Conservation (phyloP, 2,329 filamentous ascomycete genomes). For the Basipetospora chlamydospora region DNA sequence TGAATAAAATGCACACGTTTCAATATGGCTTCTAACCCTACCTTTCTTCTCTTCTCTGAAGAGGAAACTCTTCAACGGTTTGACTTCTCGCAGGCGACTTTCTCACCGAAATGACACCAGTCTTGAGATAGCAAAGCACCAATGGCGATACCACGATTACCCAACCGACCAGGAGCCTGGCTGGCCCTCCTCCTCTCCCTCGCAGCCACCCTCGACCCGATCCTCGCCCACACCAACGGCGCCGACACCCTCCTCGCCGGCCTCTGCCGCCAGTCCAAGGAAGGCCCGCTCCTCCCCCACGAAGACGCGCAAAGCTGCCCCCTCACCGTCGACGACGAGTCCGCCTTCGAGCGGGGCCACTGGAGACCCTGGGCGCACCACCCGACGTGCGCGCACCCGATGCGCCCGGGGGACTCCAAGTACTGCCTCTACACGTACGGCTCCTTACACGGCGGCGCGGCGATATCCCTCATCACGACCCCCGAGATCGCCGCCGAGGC, state of each 20-base stretch:
- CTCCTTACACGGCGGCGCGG: background rate
- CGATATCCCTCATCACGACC: slow-evolving; percentile 1
- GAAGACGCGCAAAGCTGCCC: background rate
- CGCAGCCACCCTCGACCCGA: no score
- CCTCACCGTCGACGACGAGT: slow-evolving; percentile 1
- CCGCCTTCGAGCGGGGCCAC: background rate
- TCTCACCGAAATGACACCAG: no score
- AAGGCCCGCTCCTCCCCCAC: slow-evolving; percentile 1
- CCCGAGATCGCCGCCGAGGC: slow-evolving; percentile 2
- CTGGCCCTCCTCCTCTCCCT: no score
- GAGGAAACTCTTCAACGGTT: no score
- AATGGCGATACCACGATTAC: no score
- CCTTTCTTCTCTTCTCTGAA: no score
- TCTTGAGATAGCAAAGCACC: no score
- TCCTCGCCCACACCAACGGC: background rate
- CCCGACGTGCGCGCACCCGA: slow-evolving; percentile 1
- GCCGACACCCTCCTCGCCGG: background rate
- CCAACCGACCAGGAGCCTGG: no score
- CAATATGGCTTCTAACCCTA: no score
- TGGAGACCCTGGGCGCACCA: slow-evolving; percentile 1
- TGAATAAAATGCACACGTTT: no score
- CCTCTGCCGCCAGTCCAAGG: background rate
- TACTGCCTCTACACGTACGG: slow-evolving; percentile 3
- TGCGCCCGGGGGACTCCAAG: background rate
- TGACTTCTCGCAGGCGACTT: no score